phyloP scores from a whole-genome alignment of 768 basidiomycete species.

The Amanita jacksonii region DNA sequence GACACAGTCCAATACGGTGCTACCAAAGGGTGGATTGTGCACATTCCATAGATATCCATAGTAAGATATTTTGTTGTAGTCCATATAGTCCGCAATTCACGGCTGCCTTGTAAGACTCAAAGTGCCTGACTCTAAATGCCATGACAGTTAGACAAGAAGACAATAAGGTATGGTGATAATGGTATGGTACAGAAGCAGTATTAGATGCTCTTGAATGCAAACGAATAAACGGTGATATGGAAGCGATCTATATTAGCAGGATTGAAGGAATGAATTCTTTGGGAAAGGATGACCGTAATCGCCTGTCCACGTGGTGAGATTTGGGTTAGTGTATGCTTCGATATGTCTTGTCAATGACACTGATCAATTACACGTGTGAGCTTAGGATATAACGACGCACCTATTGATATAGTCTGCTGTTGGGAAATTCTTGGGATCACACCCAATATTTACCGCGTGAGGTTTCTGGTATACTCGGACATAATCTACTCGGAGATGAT shows the following conservation, averaged over 20 bases:
- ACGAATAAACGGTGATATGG: background rate
- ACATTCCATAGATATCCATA: constrained; percentile 10
- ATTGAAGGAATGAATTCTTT: constrained; percentile 37
- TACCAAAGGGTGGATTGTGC: constrained; percentile 52
- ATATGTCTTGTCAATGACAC: constrained; percentile 25
- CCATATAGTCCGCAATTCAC: too few species aligned
- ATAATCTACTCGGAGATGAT: constrained; percentile 31
- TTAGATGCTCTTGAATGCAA: background rate
- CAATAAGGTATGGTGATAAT: constrained; percentile 1
- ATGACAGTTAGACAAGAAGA: background rate
- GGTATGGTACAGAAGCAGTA: constrained; percentile 5
- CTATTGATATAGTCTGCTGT: constrained; percentile 56
- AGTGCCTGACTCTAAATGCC: background rate
- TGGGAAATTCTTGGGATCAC: constrained; percentile 51
- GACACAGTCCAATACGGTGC: constrained; percentile 54
- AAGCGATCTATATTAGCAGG: constrained; percentile 12
- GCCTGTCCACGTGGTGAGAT: constrained; percentile 33
- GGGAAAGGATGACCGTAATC: constrained; percentile 44
- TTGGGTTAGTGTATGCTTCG: constrained; percentile 62
- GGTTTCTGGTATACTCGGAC: constrained; percentile 60
- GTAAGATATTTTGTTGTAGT: too few species aligned
- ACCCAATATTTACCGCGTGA: constrained; percentile 52
- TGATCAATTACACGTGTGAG: background rate
- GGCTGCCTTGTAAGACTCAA: too few species aligned
- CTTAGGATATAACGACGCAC: constrained; percentile 21